Evolutionary conservation across 306 rosid species (phyloP), one percentile per base, ranked within the genome.

Genomic region (Boehmeria nivea): DNA sequence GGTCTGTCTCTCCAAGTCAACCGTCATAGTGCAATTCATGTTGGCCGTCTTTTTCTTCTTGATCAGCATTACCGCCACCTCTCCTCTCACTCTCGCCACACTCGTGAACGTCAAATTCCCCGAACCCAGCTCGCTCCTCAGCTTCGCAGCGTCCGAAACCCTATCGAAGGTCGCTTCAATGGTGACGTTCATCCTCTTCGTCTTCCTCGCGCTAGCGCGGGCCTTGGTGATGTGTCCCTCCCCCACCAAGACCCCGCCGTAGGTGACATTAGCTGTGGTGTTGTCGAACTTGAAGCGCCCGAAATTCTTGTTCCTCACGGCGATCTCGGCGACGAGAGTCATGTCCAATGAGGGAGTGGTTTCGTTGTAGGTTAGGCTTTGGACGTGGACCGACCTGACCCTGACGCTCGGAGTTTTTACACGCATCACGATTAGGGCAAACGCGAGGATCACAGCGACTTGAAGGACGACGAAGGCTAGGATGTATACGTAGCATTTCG

Each of bases 281-380:
- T 33, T 21, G 1, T 39, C 37, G 20, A 60, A 69, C 49, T 60
- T 60, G 74, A 69, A 69, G 21, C 37, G 63, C 11, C 74, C 68
- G 25, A 69, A 69, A 49, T 69, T 69, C 2, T 67, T 37, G 74
- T 69, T 69, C 68, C 60, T 69, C 14, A 69, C 61, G n/a, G 63
- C 45, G 28, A 69, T 34, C 14, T n/a, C 16, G 26, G 68, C 51
- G 10, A 7, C 3, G 36, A 72, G 52, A 24, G 20, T 66, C 26
- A 65, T 27, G 27, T 72, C 64, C 9, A 72, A 65, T 3, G 63
- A 65, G 28, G 72, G 0, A 4, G 24, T 5, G 4, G 43, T 18
- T 21, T 14, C 38, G 2, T 48, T 33, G 1, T 6, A 23, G 8
- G n/a, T n/a, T n/a, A 54, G n/a, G 5, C 8, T 65, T 13, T 46